These are phyloP conservation scores for Phanerochaete sordida DNA, from an alignment of 768 basidiomycete genomes.

Conservation along the genomic window DNA sequence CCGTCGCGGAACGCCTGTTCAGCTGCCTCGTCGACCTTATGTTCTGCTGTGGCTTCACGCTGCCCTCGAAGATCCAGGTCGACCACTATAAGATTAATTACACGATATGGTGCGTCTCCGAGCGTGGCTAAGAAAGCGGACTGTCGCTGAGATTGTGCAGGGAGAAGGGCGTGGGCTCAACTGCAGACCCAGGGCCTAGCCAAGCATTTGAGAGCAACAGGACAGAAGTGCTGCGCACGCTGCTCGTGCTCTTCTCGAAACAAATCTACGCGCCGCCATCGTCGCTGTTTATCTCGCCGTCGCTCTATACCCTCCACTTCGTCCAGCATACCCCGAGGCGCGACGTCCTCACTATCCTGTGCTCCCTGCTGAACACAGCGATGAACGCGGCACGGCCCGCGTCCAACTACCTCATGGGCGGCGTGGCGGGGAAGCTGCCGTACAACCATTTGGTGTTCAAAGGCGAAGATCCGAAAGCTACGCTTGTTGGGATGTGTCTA, in stretches of 20 bases:
- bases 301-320: conserved; percentile 73
- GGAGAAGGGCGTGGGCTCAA: conserved; percentile 95
- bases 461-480: conserved; percentile 75
- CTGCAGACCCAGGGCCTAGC: conserved; percentile 62
- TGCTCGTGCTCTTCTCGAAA: conserved; percentile 84
- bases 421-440: conserved; percentile 75
- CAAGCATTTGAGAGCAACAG: conserved; percentile 75
- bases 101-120: conserved; percentile 70
- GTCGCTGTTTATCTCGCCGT: conserved; percentile 67
- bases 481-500: conserved; percentile 69
- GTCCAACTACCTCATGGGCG: conserved; percentile 51
- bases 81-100: conserved; percentile 84
- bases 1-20: conserved; percentile 78
- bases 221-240: conserved; percentile 83
- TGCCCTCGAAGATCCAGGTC: conserved; percentile 73
- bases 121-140: not conserved
- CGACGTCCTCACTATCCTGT: conserved; percentile 87
- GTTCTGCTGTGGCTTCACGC: conserved; percentile 92
- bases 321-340: conserved; percentile 74
- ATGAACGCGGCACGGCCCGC: conserved; percentile 60
- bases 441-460: conserved; percentile 91
- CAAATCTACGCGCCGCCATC: conserved; percentile 82
- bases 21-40: conserved; percentile 78
- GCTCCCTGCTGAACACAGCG: conserved; percentile 89
- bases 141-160: conserved; percentile 33